A percentile compares a stretch with the other conserved stretches of the same genome.
phyloP scores from a whole-genome alignment of 1,284 basidiomycete species.

The Cryptococcus deneoformans region DNA sequence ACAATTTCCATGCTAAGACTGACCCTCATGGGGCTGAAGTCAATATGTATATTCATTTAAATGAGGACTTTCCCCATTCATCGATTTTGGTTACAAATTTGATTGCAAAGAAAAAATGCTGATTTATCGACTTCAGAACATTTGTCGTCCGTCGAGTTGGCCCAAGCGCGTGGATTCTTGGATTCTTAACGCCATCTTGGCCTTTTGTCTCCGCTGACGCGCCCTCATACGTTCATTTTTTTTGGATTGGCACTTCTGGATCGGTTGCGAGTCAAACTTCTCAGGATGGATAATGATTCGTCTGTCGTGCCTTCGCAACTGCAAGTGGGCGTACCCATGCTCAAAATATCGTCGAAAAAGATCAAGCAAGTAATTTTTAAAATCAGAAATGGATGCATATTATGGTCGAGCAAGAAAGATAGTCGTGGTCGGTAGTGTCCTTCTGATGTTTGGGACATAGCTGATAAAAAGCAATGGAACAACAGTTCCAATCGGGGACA shows the following conservation, averaged over 20 bases:
- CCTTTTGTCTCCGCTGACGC: too few species aligned
- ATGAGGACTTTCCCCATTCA: conserved; percentile 28
- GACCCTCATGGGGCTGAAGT: conserved; percentile 42
- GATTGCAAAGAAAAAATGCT: too few species aligned
- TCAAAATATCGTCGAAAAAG: conserved; percentile 86
- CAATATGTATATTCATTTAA: conserved; percentile 43
- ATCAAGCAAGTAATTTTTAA: conserved; percentile 70
- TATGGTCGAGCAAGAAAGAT: conserved; percentile 77
- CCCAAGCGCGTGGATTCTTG: too few species aligned
- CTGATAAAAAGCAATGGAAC: not conserved
- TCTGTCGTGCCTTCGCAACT: conserved; percentile 11
- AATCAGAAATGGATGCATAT: conserved; percentile 71
- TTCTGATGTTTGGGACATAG: not conserved
- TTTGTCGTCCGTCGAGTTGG: too few species aligned
- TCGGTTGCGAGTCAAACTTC: not conserved
- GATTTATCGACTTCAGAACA: too few species aligned
- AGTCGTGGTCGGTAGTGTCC: conserved; percentile 58
- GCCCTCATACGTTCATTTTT: too few species aligned
- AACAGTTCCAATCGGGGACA: conserved; percentile 80
- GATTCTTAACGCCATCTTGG: too few species aligned
- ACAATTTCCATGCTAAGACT: conserved; percentile 48
- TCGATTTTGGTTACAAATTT: not conserved
- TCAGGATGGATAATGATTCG: conserved; percentile 10
- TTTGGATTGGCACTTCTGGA: too few species aligned
- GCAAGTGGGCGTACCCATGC: conserved; percentile 58